phyloP scores from a whole-genome alignment of 306 rosid genomes.

The Leucaena leucocephala region DNA sequence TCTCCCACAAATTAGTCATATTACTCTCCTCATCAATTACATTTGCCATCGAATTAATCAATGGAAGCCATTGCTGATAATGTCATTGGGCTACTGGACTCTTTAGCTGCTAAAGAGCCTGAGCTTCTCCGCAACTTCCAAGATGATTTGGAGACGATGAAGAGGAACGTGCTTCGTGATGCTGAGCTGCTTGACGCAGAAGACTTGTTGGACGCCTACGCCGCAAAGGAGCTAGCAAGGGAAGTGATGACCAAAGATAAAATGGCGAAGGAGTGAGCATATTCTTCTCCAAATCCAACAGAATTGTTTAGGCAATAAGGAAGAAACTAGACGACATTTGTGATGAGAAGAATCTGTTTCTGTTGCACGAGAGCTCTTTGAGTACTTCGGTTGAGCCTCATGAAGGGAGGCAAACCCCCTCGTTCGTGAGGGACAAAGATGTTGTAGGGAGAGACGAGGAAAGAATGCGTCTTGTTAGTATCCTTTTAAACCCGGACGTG shows the following conservation, averaged over 20 bases:
- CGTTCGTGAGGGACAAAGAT: neutral
- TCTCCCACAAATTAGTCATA: neutral
- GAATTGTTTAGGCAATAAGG: neutral
- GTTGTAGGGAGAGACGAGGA: neutral
- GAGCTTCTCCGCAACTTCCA: neutral
- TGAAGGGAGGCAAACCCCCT: neutral
- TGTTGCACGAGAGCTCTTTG: neutral
- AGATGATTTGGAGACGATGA: neutral
- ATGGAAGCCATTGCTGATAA: neutral
- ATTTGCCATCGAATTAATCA: neutral
- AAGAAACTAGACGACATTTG: neutral
- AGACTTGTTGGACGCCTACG: neutral
- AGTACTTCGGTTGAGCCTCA: neutral
- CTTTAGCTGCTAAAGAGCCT: neutral
- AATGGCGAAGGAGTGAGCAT: neutral
- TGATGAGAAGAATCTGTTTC: neutral
- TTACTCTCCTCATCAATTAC: neutral
- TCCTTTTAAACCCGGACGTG: neutral
- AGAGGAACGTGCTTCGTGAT: neutral
- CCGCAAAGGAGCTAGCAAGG: neutral
- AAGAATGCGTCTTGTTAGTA: neutral
- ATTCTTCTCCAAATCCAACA: neutral
- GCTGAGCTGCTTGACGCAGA: neutral
- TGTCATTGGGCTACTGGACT: neutral
- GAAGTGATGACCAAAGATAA: neutral